Base-by-base conservation (phyloP, 768 basidiomycete genomes). In the Punctularia strigosozonata region DNA sequence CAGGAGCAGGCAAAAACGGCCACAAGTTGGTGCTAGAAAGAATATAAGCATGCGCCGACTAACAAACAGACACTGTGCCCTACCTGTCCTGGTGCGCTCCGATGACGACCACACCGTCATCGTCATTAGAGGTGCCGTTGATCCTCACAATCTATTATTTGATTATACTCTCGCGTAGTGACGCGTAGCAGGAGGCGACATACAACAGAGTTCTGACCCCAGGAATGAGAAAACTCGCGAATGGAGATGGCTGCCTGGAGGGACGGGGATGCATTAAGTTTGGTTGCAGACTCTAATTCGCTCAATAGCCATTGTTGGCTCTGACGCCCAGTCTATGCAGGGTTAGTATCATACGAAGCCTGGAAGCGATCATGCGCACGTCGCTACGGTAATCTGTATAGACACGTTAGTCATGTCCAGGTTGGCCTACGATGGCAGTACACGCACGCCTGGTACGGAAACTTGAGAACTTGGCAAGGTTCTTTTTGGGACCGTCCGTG, bases 41-140 rank as follows among this genome's bases (percentile, higher is more conserved):
- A 41, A 45, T 17, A 38, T 32, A 30, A 37, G 25, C 36, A 24
- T 13, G 18, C 25, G 37, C 19, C 34, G 38, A 36, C 43, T 35
- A 19, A 34, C 31, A 31, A 37, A 35, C 30, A 43, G 34, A 31
- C 32, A 19, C 39, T 23, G 39, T 39, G 35, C 32, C 44, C 39
- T 42, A 75, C 81, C 84, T 86, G 55, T 90, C 88, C 55, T 81
- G 84, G 57, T 91, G 88, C 31, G 88, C 88, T 26, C 74, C 69
- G 47, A 90, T 63, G 44, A 90, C 64, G 25, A 90, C 67, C 34
- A 77, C 66, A 14, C 69, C 66, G 39, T 80, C 70, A 49, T 83
- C 76, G 14, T 53, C 58, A 8, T 64, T 53, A 14, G 78, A 75
- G 20, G 80, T 73, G 37, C 87, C 87, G 51, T 78, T 75, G 52